Conservation (phyloP, 495 filamentous ascomycete genomes). For the Talaromyces proteolyticus region DNA sequence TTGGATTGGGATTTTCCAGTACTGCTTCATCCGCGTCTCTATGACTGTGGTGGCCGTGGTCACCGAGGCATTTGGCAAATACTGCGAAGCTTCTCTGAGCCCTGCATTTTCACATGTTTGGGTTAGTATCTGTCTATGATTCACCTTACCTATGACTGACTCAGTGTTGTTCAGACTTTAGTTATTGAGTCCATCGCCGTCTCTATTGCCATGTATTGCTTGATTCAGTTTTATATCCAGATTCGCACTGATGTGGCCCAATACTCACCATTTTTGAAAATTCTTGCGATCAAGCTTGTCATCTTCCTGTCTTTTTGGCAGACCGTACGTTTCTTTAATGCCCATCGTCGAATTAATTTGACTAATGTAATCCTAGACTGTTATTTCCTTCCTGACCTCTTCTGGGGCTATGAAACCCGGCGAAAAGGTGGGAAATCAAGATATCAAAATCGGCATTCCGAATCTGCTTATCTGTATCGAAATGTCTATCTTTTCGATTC, state of each 20-base stretch:
- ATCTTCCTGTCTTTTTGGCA: conserved; percentile 98
- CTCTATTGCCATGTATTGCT: conserved; percentile 83
- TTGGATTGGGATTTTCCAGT: conserved; percentile 84
- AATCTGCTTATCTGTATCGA: conserved; percentile 66
- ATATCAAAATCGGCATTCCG: conserved; percentile 68
- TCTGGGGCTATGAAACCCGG: conserved; percentile 55
- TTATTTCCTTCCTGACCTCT: conserved; percentile 66
- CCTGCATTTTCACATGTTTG: conserved; percentile 80
- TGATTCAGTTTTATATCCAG: conserved; percentile 88
- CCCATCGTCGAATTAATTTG: neutral
- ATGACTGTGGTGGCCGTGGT: conserved; percentile 77
- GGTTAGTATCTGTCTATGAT: conserved; percentile 42
- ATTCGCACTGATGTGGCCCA: conserved; percentile 61
- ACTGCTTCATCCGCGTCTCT: conserved; percentile 80
- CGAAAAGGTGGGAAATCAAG: conserved; percentile 55
- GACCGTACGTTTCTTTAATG: conserved; percentile 35
- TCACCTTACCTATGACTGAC: conserved; percentile 7
- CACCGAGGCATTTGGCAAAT: conserved; percentile 60
- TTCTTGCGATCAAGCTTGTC: conserved; percentile 85
- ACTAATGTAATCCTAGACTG: conserved; percentile 31
- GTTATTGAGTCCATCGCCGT: conserved; percentile 68
- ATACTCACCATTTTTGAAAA: conserved; percentile 71
- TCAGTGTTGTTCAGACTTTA: conserved; percentile 43
- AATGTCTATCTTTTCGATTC: conserved; percentile 63
- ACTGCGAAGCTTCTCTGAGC: conserved; percentile 73